A percentile compares a stretch with the other conserved stretches of the same genome.
Evolutionary conservation across 306 rosid genomes (phyloP).

Genomic region (Pueraria montana): DNA sequence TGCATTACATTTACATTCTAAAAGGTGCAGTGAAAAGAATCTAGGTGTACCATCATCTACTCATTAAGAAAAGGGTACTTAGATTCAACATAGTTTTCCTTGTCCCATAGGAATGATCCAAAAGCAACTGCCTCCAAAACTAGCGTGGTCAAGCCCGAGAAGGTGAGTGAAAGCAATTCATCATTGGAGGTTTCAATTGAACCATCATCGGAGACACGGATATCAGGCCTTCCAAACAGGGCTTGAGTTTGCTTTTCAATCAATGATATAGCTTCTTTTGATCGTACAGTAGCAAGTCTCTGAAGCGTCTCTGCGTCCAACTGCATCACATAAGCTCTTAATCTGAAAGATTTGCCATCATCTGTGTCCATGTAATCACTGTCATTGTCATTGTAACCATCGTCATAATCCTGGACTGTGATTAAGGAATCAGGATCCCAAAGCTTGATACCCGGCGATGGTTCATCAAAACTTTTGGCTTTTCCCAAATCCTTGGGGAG

Average conservation of each 20-base stretch:
- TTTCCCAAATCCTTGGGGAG: constrained; percentile 74
- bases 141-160: constrained; percentile 83
- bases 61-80: constrained; percentile 75
- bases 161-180: constrained; percentile 68
- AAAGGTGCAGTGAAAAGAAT: constrained; percentile 18
- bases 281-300: constrained; percentile 86
- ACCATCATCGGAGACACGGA: constrained; percentile 73
- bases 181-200: constrained; percentile 73
- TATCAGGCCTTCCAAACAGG: constrained; percentile 85
- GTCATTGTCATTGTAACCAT: constrained; percentile 49
- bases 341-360: constrained; percentile 59
- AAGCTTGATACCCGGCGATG: constrained; percentile 67
- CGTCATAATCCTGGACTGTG: constrained; percentile 60
- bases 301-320: constrained; percentile 88
- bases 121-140: constrained; percentile 89
- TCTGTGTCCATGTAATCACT: constrained; percentile 47
- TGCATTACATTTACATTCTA: constrained; percentile 49
- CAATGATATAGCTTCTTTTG: constrained; percentile 93
- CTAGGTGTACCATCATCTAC: constrained; percentile 40
- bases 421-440: constrained; percentile 97
- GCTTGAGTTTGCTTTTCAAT: constrained; percentile 97
- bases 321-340: constrained; percentile 87
- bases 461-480: constrained; percentile 59
- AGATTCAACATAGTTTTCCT: constrained; percentile 84
- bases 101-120: constrained; percentile 91